Base-by-base conservation (phyloP, 306 rosid genomes). In the Prunus persica region DNA sequence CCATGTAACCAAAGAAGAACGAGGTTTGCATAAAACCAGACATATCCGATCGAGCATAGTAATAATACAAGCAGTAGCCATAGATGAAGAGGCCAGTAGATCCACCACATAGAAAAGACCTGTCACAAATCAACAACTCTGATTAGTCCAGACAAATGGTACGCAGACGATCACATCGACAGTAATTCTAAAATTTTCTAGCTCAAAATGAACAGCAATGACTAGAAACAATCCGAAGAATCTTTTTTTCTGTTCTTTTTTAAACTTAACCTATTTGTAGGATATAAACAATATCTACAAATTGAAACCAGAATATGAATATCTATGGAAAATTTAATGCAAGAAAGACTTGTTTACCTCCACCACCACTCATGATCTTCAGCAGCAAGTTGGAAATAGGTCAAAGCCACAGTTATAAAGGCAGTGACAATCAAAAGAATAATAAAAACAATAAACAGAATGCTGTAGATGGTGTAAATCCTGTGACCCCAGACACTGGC, bases 361-460 rank as follows among this genome's bases (percentile, higher is more conserved):
- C 98, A 94, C 98, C 98, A 94, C 98, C 98, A 94, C 86, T 85
- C 97, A 81, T 94, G 98, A 83, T 94, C 98, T 86, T 94, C 98
- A n/a, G 98, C 97, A 78, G 98, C 93, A 78, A 94, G 96, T 87
- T 94, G 98, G 78, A 94, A 94, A 86, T 94, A 94, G 61, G 98
- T 94, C 93, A 94, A 79, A 72, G 98, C 98, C 87, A 94, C 98
- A 67, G 98, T 94, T 79, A 91, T 94, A 78, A 94, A 94, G 80
- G 98, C 98, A 68, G 98, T 94, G 84, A 94, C 98, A 78, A 91
- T 90, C 89, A 94, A 77, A 77, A 94, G 96, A 83, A 94, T 94
- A 69, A 94, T 88, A 75, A 94, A 94, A 80, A 94, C 98, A 28
- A 94, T 94, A 80, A 91, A 94, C 56, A 94, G 89, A 79, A 94